These are phyloP conservation scores for Secale cereale DNA, from an alignment of 176 grass and related monocot species.

Conservation along the genomic window DNA sequence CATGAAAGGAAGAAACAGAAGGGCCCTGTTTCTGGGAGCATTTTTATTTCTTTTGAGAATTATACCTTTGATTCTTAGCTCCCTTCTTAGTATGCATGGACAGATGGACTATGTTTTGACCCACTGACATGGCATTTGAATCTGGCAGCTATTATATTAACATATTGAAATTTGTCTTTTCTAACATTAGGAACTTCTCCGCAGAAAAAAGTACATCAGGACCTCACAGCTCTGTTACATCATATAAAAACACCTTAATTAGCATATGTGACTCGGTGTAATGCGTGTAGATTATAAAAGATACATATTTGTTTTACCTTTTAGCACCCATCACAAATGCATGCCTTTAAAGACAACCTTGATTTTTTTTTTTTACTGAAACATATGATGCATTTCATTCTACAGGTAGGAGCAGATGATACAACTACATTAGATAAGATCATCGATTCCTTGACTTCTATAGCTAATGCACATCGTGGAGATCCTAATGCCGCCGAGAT, in stretches of 20 bases:
- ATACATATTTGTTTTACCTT: neutral
- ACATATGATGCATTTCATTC: slow-evolving; percentile 22
- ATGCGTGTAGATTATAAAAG: neutral
- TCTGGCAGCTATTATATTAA: neutral
- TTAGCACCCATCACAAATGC: neutral
- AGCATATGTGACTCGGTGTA: neutral
- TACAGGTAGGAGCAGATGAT: slow-evolving; percentile 85
- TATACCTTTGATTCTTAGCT: neutral
- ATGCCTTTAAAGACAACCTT: neutral
- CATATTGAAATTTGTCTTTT: neutral
- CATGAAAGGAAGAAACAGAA: neutral
- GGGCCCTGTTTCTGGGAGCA: neutral
- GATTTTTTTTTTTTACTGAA: slow-evolving; percentile 28
- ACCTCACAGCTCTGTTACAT: neutral
- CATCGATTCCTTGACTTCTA: slow-evolving; percentile 68
- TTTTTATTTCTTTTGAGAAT: neutral
- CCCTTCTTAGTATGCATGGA: neutral
- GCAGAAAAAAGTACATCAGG: neutral
- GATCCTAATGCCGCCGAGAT: slow-evolving; percentile 44
- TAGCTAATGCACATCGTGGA: slow-evolving; percentile 52
- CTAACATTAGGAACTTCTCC: neutral
- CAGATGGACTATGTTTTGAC: neutral
- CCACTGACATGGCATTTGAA: neutral
- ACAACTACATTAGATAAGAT: slow-evolving; percentile 62
- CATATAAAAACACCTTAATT: neutral